Conservation (phyloP, 257 asterid species). For the Lithospermum erythrorhizon region DNA sequence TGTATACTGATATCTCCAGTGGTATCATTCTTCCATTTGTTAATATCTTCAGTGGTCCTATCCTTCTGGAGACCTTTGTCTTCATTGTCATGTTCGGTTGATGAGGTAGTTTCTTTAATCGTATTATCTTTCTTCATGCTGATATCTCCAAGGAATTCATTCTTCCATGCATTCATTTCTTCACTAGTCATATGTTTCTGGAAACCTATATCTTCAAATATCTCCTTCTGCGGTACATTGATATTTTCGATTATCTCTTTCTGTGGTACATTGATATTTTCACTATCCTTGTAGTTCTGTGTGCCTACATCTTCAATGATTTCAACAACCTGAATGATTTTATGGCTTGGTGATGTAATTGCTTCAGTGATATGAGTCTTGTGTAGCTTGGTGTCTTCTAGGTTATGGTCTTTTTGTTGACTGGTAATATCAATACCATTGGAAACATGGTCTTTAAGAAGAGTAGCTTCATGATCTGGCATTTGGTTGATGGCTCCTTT, state of each 20-base stretch:
- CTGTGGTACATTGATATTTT: not conserved
- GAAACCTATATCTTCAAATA: not conserved
- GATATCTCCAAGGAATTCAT: not conserved
- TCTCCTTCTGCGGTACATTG: not conserved
- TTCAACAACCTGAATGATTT: not conserved
- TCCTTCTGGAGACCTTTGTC: not conserved
- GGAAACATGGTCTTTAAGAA: slow-evolving; percentile 15
- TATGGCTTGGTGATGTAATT: not conserved
- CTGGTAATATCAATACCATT: slow-evolving; percentile 8
- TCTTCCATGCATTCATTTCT: not conserved
- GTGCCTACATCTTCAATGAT: not conserved
- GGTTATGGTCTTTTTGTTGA: slow-evolving; percentile 6
- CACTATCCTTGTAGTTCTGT: not conserved
- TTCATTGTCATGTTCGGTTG: not conserved
- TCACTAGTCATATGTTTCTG: not conserved
- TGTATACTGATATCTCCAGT: not conserved
- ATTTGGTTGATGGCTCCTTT: slow-evolving; percentile 15
- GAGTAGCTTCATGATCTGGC: slow-evolving; percentile 12
- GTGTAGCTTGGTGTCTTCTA: slow-evolving; percentile 10
- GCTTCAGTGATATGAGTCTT: not conserved
- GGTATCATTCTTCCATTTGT: not conserved
- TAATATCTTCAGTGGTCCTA: not conserved
- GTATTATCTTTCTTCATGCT: not conserved
- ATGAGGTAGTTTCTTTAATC: not conserved
- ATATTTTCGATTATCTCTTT: not conserved